A percentile compares a stretch with the other conserved stretches of the same genome.
phyloP scores from a whole-genome alignment of 371 early-diverging fungal species.

The Syncephalis plumigaleata region DNA sequence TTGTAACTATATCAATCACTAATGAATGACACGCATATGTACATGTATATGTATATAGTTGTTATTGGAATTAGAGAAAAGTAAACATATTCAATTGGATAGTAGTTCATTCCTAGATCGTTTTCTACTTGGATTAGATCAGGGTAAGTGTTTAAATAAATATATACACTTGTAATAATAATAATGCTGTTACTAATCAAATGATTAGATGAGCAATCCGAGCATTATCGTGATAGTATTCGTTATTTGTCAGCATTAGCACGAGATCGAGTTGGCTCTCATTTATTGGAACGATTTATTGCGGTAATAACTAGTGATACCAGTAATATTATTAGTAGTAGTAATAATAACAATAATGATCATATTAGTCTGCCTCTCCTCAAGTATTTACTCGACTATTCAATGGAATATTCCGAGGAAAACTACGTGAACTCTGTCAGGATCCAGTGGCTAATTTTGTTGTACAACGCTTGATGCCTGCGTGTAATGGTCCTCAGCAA shows the following conservation, averaged over 20 bases:
- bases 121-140: no score
- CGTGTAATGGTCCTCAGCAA: conserved; percentile 36
- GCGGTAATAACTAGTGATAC: no score
- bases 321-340: neutral
- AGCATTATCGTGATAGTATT: conserved; percentile 17
- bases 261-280: conserved; percentile 42
- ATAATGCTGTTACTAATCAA: no score
- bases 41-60: no score
- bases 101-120: no score
- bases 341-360: no score
- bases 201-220: conserved; percentile 11
- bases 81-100: no score
- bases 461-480: conserved; percentile 47
- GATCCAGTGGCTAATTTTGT: conserved; percentile 68
- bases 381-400: conserved; percentile 42
- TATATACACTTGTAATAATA: no score
- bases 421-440: conserved; percentile 35
- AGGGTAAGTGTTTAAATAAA: no score
- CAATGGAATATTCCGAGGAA: conserved; percentile 34
- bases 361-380: conserved; percentile 30
- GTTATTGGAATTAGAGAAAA: no score
- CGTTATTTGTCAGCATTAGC: conserved; percentile 34
- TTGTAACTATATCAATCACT: no score
- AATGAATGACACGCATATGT: no score
- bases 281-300: conserved; percentile 23